These are phyloP conservation scores for Rhododendron vialii DNA, from an alignment of 148 eudicot species.

Conservation along the genomic window DNA sequence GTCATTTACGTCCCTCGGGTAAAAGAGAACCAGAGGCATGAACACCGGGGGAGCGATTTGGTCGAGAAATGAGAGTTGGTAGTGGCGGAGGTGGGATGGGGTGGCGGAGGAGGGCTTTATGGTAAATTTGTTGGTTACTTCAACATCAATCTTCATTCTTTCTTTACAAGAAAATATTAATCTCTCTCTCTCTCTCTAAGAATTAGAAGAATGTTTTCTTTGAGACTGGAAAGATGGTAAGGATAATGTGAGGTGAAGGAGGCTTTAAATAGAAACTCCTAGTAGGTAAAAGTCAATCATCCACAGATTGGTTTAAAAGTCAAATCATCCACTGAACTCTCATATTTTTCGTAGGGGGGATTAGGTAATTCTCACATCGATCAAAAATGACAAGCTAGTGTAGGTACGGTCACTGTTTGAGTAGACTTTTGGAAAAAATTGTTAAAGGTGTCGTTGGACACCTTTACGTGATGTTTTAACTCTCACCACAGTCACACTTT, in stretches of 20 bases:
- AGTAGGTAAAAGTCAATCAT: background rate
- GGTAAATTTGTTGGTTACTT: background rate
- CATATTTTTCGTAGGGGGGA: too few relatives aligned
- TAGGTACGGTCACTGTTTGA: too few relatives aligned
- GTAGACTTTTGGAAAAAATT: too few relatives aligned
- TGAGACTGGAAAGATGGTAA: background rate
- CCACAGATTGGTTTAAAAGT: background rate
- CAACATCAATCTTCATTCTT: background rate
- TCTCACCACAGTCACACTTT: too few relatives aligned
- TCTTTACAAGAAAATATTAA: background rate
- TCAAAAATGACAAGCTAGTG: too few relatives aligned
- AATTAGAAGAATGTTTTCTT: background rate
- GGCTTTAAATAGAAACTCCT: background rate
- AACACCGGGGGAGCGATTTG: conserved; percentile 5
- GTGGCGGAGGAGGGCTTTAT: background rate
- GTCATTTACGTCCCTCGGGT: background rate
- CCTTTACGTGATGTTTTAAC: too few relatives aligned
- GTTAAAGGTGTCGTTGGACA: too few relatives aligned
- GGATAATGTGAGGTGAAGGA: background rate
- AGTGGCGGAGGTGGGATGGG: background rate
- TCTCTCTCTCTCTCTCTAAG: background rate
- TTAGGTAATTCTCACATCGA: too few relatives aligned
- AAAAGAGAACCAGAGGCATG: background rate
- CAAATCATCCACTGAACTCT: background rate
- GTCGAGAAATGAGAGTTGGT: conserved; percentile 5